A percentile compares a stretch with the other conserved stretches of the same genome.
These are phyloP conservation scores for Naganishia kalamii DNA, from an alignment of 768 basidiomycete genomes.

Conservation along the genomic window DNA sequence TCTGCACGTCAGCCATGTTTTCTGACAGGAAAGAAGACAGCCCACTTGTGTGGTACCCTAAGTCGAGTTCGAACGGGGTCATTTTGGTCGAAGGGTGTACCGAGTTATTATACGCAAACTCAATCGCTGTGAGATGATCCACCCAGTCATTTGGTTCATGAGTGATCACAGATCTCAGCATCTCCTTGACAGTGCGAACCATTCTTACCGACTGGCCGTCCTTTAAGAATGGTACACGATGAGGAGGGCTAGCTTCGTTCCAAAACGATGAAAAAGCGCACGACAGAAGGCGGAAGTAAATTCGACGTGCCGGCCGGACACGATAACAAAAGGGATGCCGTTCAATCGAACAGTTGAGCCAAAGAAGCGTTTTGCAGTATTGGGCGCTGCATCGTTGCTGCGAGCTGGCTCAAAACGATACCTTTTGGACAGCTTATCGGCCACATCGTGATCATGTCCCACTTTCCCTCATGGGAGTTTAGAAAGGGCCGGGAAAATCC, in stretches of 20 bases:
- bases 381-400: constrained; percentile 35
- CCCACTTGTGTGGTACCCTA: no score
- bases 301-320: constrained; percentile 49
- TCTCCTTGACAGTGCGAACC: constrained; percentile 25
- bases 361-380: constrained; percentile 29
- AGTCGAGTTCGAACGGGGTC: neutral
- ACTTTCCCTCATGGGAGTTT: neutral
- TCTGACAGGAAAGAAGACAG: no score
- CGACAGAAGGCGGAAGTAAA: constrained; percentile 52
- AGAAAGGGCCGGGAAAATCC: constrained; percentile 38
- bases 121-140: neutral
- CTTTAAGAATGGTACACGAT: constrained; percentile 51
- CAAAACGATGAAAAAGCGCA: constrained; percentile 41
- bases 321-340: constrained; percentile 48
- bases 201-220: constrained; percentile 46
- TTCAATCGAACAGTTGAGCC: constrained; percentile 12
- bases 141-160: constrained; percentile 34
- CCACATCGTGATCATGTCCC: constrained; percentile 47
- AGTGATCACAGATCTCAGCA: constrained; percentile 17
- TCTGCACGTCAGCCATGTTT: neutral
- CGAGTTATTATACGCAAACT: constrained; percentile 9
- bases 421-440: constrained; percentile 47
- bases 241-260: constrained; percentile 46
- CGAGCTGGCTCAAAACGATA: constrained; percentile 49
- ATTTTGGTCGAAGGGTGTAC: neutral